Percentiles rank a stretch among this genome's conserved stretches.
Conservation (phyloP, 2,329 filamentous ascomycete species). For the Calonectria montana region DNA sequence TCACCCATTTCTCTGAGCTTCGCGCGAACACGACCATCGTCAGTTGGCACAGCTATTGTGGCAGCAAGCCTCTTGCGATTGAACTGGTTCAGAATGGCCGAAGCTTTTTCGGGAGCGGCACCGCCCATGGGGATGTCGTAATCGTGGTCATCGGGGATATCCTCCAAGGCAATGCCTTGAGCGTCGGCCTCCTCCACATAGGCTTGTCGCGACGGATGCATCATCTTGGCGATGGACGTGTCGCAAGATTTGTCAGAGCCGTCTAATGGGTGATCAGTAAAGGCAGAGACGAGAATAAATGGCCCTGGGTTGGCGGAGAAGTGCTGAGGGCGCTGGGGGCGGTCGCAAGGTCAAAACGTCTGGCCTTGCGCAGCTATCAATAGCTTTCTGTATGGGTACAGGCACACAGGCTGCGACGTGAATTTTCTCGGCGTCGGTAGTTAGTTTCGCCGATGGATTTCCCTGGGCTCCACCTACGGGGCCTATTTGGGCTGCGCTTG, state of each 20-base stretch:
- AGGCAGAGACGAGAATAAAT: not conserved
- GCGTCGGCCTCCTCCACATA: conserved; percentile 88
- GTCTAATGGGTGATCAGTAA: not conserved
- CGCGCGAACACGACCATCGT: conserved; percentile 86
- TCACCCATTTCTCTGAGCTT: conserved; percentile 89
- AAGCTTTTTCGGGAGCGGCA: conserved; percentile 81
- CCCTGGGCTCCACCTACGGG: not conserved
- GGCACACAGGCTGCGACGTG: conserved; percentile 1
- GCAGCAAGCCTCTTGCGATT: conserved; percentile 90
- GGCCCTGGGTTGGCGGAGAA: not conserved
- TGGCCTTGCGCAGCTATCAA: conserved; percentile 22
- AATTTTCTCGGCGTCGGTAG: conserved; percentile 42
- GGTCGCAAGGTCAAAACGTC: not conserved
- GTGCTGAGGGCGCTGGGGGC: not conserved
- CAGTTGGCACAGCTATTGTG: conserved; percentile 91
- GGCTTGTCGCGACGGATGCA: conserved; percentile 91
- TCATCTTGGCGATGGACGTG: conserved; percentile 56
- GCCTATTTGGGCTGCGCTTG: not conserved
- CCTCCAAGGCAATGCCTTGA: conserved; percentile 59
- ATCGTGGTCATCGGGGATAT: conserved; percentile 77
- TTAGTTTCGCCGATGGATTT: conserved; percentile 43
- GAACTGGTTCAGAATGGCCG: conserved; percentile 87
- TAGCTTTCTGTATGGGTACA: conserved; percentile 5
- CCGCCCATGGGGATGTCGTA: conserved; percentile 79
- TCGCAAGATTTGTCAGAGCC: conserved; percentile 1